A percentile compares a stretch with the other conserved stretches of the same genome.
Conservation (phyloP, 768 basidiomycete species). For the Piloderma croceum region DNA sequence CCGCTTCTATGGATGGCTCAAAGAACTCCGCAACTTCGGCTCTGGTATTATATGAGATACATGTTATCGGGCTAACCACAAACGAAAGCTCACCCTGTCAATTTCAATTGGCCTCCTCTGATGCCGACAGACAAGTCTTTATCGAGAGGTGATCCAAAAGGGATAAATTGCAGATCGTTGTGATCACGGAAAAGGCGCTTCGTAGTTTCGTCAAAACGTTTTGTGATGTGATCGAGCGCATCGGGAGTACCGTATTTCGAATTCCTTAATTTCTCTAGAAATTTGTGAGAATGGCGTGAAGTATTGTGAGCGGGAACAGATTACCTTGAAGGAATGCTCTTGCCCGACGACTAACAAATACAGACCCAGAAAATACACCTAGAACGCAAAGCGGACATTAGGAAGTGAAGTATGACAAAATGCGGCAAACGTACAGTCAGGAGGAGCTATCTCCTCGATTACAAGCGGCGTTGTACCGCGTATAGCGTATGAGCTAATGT, state of each 20-base stretch:
- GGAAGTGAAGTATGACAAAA: neutral
- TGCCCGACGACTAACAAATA: slow-evolving; percentile 74
- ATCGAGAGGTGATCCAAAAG: slow-evolving; percentile 73
- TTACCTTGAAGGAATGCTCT: slow-evolving; percentile 66
- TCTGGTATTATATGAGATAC: slow-evolving; percentile 13
- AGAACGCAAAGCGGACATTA: slow-evolving; percentile 2
- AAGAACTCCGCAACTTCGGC: slow-evolving; percentile 64
- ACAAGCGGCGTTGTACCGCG: slow-evolving; percentile 62
- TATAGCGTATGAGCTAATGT: slow-evolving; percentile 77
- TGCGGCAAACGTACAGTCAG: slow-evolving; percentile 53
- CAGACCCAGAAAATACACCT: slow-evolving; percentile 79
- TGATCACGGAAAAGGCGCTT: slow-evolving; percentile 72
- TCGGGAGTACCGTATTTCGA: slow-evolving; percentile 71
- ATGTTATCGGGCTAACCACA: slow-evolving; percentile 18
- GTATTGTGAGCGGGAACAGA: slow-evolving; percentile 6
- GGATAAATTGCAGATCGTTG: slow-evolving; percentile 64
- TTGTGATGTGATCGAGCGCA: slow-evolving; percentile 72
- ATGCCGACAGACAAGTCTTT: slow-evolving; percentile 69
- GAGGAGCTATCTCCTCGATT: slow-evolving; percentile 79
- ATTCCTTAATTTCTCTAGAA: slow-evolving; percentile 60
- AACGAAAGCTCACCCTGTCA: slow-evolving; percentile 50
- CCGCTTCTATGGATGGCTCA: slow-evolving; percentile 74
- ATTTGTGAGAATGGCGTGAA: neutral
- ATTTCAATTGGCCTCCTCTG: slow-evolving; percentile 62
- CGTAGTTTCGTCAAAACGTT: slow-evolving; percentile 77